Base-by-base conservation (phyloP, 352 stramenopile species). In the Pseudoperonospora humuli region DNA sequence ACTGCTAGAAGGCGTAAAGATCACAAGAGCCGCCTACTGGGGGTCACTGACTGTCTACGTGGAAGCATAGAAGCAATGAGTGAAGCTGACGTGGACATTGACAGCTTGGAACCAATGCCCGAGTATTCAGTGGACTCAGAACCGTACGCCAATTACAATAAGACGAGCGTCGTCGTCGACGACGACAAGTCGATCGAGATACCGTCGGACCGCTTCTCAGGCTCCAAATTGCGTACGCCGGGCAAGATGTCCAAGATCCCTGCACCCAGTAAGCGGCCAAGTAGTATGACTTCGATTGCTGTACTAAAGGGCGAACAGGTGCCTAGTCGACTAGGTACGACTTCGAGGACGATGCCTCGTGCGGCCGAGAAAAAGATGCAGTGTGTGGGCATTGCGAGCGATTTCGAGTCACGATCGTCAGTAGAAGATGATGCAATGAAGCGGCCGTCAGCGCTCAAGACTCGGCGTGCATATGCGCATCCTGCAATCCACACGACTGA, bases 281-380 rank as follows among this genome's bases (percentile, higher is more conserved):
- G n/a, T 25, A 53, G 26, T 20, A 5, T 35, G n/a, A 45, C 39
- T 39, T 26, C 40, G 23, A 18, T 11, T 10, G 13, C 44, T 5
- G 37, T 42, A 1, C 40, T 45, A 4, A 53, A 3, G 26, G 21
- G 46, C 19, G 45, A 40, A n/a, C 13, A 9, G 20, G 19, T 6
- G 2, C 9, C 7, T 0, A 64, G 43, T 19, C 33, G 64, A 33
- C 48, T 75, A n/a, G 70, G 70, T 1, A 78, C 78, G 61, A 56
- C 70, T 0, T 57, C 64, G 6, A 56, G 61, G 19, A 57, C 68
- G 34, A 60, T 53, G 18, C 51, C 63, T n/a, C 59, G 59, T 7
- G 56, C 49, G 14, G 25, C 61, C 33, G 55, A 70, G 45, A 70
- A 62, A 45, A 73, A 69, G 41, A 46, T 66, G 21, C 54, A 69